Base-by-base conservation (phyloP, 768 basidiomycete species). In the Leccinum pellstonianum region DNA sequence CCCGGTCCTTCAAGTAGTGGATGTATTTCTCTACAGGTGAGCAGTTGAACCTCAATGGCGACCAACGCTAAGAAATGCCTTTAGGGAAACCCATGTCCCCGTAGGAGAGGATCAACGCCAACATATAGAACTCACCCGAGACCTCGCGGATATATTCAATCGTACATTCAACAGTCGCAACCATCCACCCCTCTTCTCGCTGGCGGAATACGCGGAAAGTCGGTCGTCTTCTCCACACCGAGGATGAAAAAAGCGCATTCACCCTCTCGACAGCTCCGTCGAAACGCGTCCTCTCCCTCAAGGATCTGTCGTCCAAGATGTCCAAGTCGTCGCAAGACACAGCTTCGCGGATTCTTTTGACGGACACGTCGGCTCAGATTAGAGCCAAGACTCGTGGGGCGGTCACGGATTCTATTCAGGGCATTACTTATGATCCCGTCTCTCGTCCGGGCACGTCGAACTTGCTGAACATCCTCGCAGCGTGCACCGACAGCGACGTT, bases 101-200 rank as follows among this genome's bases (percentile, higher is more conserved):
- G 95, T 98, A 5, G 96, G 96, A 25, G 95, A 98, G 68, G 96
- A 98, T 72, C 96, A 98, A 69, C 84, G 86, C 21, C 96, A 98
- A 76, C 96, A 98, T 68, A 82, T 98, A 46, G 95, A 97, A 67
- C 84, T 98, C 0, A 82, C 83, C 17, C 86, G 93, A 31, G 93
- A 95, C 66, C 76, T 97, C 11, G 94, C 92, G 0, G 85, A 91
- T 17, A 77, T 75, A 8, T 96, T 96, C 77, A 98, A 98, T 70
- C 80, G 83, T 8, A 81, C 80, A 17, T 93, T 86, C 71, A 75
- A 76, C 46, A 62, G 68, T 7, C 74, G 78, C 41, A 62, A 72
- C 4, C 74, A 77, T 10, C 43, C 66, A 0, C 76, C 79, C 0
- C 70, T 89, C 61, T 96, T 98, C 67, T 86, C 88, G 0, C 64